phyloP scores from a whole-genome alignment of 1,284 basidiomycete species.

The Ustilago bromivora region DNA sequence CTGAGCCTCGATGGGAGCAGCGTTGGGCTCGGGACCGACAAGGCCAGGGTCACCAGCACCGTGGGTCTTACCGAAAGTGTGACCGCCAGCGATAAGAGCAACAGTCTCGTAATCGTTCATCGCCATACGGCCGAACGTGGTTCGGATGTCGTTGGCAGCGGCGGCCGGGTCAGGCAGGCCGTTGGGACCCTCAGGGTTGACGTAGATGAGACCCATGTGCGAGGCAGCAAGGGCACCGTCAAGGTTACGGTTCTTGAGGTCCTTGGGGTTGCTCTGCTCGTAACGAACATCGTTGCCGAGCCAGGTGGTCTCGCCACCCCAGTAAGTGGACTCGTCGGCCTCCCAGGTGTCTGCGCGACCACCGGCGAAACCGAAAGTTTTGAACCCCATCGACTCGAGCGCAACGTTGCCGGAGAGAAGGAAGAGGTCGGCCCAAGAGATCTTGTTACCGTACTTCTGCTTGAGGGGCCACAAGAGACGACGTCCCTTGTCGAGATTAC shows the following conservation, averaged over 20 bases:
- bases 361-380: slow-evolving; percentile 48
- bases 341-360: slow-evolving; percentile 48
- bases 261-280: slow-evolving; percentile 36
- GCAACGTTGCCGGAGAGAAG: slow-evolving; percentile 44
- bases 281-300: slow-evolving; percentile 49
- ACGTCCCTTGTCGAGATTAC: slow-evolving; percentile 46
- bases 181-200: slow-evolving; percentile 52
- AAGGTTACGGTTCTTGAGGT: slow-evolving; percentile 46
- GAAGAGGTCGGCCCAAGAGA: slow-evolving; percentile 43
- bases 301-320: slow-evolving; percentile 52
- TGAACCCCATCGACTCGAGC: slow-evolving; percentile 51
- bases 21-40: slow-evolving; percentile 46
- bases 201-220: slow-evolving; percentile 51
- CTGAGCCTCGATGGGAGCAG: slow-evolving; percentile 36
- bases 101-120: slow-evolving; percentile 50
- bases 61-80: slow-evolving; percentile 51
- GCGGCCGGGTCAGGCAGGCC: slow-evolving; percentile 39
- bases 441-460: slow-evolving; percentile 52
- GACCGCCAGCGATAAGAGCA: slow-evolving; percentile 48
- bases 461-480: slow-evolving; percentile 51
- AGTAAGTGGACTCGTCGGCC: slow-evolving; percentile 49
- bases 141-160: slow-evolving; percentile 44
- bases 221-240: slow-evolving; percentile 31
- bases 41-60: slow-evolving; percentile 42
- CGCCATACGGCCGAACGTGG: slow-evolving; percentile 48